Evolutionary conservation across 768 basidiomycete species (phyloP).

Genomic region (Agrocybe pediades): DNA sequence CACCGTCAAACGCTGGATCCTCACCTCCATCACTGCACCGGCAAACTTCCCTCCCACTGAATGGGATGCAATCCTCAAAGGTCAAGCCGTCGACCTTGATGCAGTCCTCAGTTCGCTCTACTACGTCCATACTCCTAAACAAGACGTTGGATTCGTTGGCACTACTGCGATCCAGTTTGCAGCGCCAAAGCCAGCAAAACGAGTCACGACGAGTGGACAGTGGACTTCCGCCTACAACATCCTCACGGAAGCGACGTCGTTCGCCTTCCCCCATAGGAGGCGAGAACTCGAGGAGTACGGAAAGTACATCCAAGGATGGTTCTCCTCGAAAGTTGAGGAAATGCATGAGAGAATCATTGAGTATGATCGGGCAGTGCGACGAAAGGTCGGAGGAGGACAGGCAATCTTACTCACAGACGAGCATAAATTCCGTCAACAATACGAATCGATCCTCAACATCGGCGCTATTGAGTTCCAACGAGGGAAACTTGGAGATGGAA

Average conservation of each 20-base stretch:
- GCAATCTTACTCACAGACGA: conserved; percentile 17
- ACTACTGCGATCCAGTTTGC: conserved; percentile 16
- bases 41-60: conserved; percentile 2
- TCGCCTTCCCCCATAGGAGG: conserved; percentile 23
- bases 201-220: conserved; percentile 14
- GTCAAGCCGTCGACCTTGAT: conserved; percentile 29
- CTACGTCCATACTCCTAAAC: conserved; percentile 8
- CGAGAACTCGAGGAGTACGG: conserved; percentile 14
- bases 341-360: conserved; percentile 24
- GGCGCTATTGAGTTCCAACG: conserved; percentile 12
- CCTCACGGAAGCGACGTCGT: conserved; percentile 21
- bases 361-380: conserved; percentile 24
- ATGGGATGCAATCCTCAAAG: conserved; percentile 22
- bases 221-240: conserved; percentile 31
- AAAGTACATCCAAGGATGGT: conserved; percentile 10
- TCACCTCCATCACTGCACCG: not conserved
- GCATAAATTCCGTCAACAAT: conserved; percentile 9
- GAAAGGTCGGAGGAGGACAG: conserved; percentile 1
- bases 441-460: too few species aligned
- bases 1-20: not conserved
- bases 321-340: conserved; percentile 11
- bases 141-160: conserved; percentile 15
- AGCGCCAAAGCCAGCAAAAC: conserved; percentile 7
- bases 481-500: not conserved
- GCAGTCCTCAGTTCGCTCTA: conserved; percentile 19